Evolutionary conservation across 1,139 yeast species (phyloP).

Genomic region (Candida sanyaensis): DNA sequence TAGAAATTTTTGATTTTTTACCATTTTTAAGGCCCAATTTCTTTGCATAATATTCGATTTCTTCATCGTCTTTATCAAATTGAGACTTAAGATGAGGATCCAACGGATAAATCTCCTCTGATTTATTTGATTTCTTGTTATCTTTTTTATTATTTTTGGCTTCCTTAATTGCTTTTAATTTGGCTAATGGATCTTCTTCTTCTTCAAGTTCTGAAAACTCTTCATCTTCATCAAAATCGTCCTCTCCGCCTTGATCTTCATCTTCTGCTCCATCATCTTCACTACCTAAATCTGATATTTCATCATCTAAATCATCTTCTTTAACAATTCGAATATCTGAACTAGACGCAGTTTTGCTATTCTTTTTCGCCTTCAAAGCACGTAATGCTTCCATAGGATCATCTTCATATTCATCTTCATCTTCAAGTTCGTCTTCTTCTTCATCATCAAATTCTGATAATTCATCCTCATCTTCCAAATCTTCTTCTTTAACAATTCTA

Average conservation of each 20-base stretch:
- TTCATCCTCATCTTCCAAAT: constrained; percentile 24
- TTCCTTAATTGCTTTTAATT: constrained; percentile 44
- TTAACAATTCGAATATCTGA: constrained; percentile 18
- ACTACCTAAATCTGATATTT: constrained; percentile 15
- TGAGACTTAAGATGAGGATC: constrained; percentile 46
- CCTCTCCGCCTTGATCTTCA: constrained; percentile 17
- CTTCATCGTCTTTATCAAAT: constrained; percentile 68
- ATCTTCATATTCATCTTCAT: constrained; percentile 13
- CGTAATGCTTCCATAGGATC: constrained; percentile 27
- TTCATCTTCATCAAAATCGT: not conserved
- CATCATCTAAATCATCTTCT: constrained; percentile 24
- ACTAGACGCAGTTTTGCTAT: constrained; percentile 19
- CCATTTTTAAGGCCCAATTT: constrained; percentile 71
- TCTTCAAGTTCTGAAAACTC: constrained; percentile 14
- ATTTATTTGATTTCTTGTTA: constrained; percentile 11
- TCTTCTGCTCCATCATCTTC: constrained; percentile 15
- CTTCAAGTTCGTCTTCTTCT: constrained; percentile 10
- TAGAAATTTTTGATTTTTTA: constrained; percentile 41
- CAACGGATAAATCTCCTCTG: constrained; percentile 13
- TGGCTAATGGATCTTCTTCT: constrained; percentile 41
- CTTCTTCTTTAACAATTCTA: constrained; percentile 30
- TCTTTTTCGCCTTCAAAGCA: constrained; percentile 21
- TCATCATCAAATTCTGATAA: constrained; percentile 12
- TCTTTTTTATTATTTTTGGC: constrained; percentile 17
- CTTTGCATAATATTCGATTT: constrained; percentile 80